phyloP scores from a whole-genome alignment of 1,139 yeast species.

The Lodderomyces oxycetoniae region DNA sequence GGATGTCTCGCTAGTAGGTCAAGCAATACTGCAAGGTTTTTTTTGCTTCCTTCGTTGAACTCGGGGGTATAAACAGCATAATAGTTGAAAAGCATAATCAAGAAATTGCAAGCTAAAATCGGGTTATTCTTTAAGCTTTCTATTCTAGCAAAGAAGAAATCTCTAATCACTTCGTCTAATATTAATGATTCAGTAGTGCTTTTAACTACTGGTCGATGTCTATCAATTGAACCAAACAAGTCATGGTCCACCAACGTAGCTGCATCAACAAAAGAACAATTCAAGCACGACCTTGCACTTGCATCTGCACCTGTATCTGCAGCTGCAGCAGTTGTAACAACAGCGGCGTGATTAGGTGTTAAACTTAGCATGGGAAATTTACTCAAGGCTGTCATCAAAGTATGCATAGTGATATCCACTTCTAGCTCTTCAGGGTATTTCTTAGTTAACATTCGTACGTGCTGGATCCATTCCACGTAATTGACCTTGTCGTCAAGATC shows the following conservation, averaged over 20 bases:
- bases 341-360: not conserved
- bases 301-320: not conserved
- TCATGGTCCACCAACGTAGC: too few relatives aligned
- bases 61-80: conserved; percentile 36
- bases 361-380: conserved; percentile 27
- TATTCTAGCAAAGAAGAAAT: conserved; percentile 12
- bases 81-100: conserved; percentile 43
- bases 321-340: not conserved
- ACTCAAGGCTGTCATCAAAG: conserved; percentile 39
- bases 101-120: conserved; percentile 36
- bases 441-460: conserved; percentile 14
- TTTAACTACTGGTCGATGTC: conserved; percentile 20
- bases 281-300: too few relatives aligned
- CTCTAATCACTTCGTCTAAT: conserved; percentile 21
- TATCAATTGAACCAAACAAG: conserved; percentile 15
- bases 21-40: conserved; percentile 10
- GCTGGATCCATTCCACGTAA: conserved; percentile 23
- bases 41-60: conserved; percentile 16
- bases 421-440: conserved; percentile 7
- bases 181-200: conserved; percentile 21
- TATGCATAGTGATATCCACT: conserved; percentile 18
- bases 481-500: conserved; percentile 3
- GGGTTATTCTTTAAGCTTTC: conserved; percentile 16
- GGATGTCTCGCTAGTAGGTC: conserved; percentile 20
- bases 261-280: too few relatives aligned